Base-by-base conservation (phyloP, 2,329 filamentous ascomycete genomes). In the Fusarium brachygibbosum region DNA sequence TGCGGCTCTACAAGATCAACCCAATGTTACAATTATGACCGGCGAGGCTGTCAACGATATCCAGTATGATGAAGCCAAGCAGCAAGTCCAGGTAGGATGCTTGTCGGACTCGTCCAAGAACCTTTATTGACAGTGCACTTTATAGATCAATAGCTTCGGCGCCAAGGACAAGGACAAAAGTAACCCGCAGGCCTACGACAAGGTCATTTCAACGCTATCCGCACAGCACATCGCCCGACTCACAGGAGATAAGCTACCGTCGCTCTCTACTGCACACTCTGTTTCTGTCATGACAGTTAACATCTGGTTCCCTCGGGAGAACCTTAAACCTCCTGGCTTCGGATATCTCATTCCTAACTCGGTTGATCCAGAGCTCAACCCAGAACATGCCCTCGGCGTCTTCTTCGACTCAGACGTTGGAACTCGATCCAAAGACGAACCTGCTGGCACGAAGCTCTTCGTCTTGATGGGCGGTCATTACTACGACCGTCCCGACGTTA, bases 401-500 rank as follows among this genome's bases (percentile, higher is more conserved):
- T 91, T 98, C 63, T 98, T 98, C 79, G 94, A 97, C 79, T 93
- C 90, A 4, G 89, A 93, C 68, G 86, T 81, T 31, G 67, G 76
- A 56, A 68, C 72, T 42, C 74, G 79, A 49, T 86, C 85, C 19
- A 84, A 87, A 71, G 87, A 91, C 76, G 79, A 80, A 64, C 79
- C 79, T n/a, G 69, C 70, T 35, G 93, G 93, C 25, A 97, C 93
- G 16, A 97, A 97, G 78, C 80, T 98, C 54, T 97, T 95, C 17
- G 92, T 98, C 72, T 97, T 99, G 89, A 83, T 99, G 58, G 96
- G 96, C 62, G 96, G 96, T 2, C 94, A 98, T 80, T 93, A 93
- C 87, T 98, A 93, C 77, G 86, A 83, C 60, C 89, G 86, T 82
- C 75, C 69, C 45, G 74, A 73, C 69, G 70, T 69, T 45, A 74